Base-by-base conservation (phyloP, 306 rosid genomes). In the Hippophae rhamnoides region DNA sequence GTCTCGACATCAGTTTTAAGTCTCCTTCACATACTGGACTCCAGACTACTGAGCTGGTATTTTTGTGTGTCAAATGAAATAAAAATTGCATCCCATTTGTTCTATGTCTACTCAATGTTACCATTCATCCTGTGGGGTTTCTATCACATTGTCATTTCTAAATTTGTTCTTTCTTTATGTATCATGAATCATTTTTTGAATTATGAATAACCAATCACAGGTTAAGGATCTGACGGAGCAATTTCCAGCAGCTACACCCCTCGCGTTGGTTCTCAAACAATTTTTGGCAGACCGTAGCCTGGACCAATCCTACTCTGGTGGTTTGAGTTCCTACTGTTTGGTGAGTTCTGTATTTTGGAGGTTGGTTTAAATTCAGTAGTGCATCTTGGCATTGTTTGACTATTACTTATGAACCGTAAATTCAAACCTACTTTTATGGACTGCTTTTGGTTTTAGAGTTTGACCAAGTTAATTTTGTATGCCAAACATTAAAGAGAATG, bases 261-360 rank as follows among this genome's bases (percentile, higher is more conserved):
- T 92, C 75, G 92, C 98, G 41, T 74, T 92, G 84, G 95, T 85
- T 25, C 76, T 92, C 26, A 92, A 92, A 77, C 86, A 83, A 72
- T 92, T 92, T 76, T 73, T 92, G 82, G 89, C 98, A 27, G 96
- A 92, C 80, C 88, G 98, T 58, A 85, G 98, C 74, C 86, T 92
- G 65, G 98, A 92, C 63, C 95, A 85, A 60, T 92, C 96, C 66
- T 92, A 87, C 61, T 92, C 98, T 61, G 98, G 98, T 49, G 98
- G 98, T 67, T 76, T 92, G 84, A 92, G 98, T 78, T 92, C 98
- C 54, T 88, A 92, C 71, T 92, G 95, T 72, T 85, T 92, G 98
- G 98, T 92, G 76, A 76, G 86, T 63, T 62, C 53, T 58, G 54
- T 63, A 48, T 49, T 7, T 49, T 49, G 53, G 7, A 46, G 13